These are phyloP conservation scores for Neofusicoccum laricinum DNA, from an alignment of 2,329 filamentous ascomycete genomes.

Conservation along the genomic window DNA sequence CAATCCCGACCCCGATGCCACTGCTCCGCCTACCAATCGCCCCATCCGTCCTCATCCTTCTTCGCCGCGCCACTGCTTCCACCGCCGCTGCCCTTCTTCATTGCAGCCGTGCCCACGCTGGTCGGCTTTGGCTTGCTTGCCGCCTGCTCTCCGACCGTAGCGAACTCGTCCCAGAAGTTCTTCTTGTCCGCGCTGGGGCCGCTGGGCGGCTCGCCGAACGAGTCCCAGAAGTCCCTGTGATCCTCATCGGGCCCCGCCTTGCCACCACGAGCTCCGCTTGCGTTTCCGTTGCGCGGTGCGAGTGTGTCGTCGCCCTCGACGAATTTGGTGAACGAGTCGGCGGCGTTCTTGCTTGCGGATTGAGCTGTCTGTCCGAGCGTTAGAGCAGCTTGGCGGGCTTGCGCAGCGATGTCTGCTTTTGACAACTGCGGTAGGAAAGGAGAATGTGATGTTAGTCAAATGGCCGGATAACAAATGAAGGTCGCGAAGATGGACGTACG, in stretches of 20 bases:
- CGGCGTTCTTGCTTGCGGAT: slow-evolving; percentile 67
- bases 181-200: slow-evolving; percentile 51
- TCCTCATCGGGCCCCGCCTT: slow-evolving; percentile 26
- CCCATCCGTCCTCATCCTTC: slow-evolving; percentile 58
- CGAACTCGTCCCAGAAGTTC: slow-evolving; percentile 51
- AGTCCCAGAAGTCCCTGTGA: slow-evolving; percentile 88
- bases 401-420: slow-evolving; percentile 56
- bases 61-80: slow-evolving; percentile 30
- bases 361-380: slow-evolving; percentile 60
- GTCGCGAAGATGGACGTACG: slow-evolving; percentile 49
- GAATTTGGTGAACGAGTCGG: slow-evolving; percentile 79
- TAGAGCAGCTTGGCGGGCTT: slow-evolving; percentile 59
- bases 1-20: not conserved
- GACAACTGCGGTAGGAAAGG: slow-evolving; percentile 57
- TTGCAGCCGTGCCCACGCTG: slow-evolving; percentile 62
- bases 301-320: slow-evolving; percentile 67
- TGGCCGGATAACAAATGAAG: not conserved
- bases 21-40: slow-evolving; percentile 45
- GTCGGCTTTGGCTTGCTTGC: slow-evolving; percentile 40
- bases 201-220: slow-evolving; percentile 68
- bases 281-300: slow-evolving; percentile 17
- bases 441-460: not conserved
- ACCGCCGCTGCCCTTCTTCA: slow-evolving; percentile 49
- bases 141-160: slow-evolving; percentile 28
- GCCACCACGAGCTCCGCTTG: slow-evolving; percentile 22